Conservation (phyloP, 345 rosid genomes). For the Acer negundo region DNA sequence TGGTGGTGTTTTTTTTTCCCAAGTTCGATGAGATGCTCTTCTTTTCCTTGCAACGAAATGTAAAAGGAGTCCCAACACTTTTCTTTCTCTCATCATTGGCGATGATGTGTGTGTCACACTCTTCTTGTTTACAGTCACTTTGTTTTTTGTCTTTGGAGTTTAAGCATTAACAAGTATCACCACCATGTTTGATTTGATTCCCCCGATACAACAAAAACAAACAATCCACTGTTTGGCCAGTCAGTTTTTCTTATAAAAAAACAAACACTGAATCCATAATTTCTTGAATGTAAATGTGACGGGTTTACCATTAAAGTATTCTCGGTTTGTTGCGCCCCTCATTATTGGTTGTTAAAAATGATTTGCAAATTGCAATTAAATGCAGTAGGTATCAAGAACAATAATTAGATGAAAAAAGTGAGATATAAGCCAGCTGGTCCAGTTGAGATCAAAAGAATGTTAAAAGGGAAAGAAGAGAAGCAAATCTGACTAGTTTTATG, state of each 20-base stretch:
- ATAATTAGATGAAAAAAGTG: not conserved
- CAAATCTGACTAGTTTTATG: too few relatives aligned
- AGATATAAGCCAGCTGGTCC: conserved; percentile 10
- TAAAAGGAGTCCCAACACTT: not conserved
- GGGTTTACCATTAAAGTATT: too few relatives aligned
- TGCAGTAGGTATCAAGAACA: not conserved
- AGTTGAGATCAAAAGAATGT: conserved; percentile 7
- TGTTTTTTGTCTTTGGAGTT: conserved; percentile 17
- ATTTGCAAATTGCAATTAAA: not conserved
- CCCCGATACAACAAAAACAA: not conserved
- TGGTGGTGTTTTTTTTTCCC: not conserved
- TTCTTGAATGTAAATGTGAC: too few relatives aligned
- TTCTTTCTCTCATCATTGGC: conserved; percentile 10
- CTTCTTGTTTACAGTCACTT: conserved; percentile 7
- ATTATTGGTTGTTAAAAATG: not conserved
- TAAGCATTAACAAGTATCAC: not conserved
- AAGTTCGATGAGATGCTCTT: not conserved
- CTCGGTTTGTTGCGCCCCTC: too few relatives aligned
- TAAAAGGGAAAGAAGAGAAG: too few relatives aligned
- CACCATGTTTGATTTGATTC: not conserved
- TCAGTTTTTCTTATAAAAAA: not conserved
- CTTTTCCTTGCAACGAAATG: not conserved
- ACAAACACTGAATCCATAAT: not conserved
- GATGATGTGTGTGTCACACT: conserved; percentile 3
- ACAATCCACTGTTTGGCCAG: not conserved